phyloP scores from a whole-genome alignment of 345 rosid genomes.

The Linum tenue region DNA sequence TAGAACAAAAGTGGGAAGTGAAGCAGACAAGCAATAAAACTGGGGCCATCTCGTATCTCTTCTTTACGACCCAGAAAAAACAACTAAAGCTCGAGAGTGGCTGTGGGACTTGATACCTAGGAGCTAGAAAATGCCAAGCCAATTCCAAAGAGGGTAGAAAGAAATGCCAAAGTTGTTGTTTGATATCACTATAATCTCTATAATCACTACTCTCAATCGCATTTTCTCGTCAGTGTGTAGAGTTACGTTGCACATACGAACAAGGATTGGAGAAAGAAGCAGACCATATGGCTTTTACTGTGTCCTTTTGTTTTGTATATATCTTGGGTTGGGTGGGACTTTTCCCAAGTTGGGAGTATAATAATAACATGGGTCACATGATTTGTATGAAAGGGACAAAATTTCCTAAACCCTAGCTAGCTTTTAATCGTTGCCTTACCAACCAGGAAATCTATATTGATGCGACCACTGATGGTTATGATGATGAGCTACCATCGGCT shows the following conservation, averaged over 20 bases:
- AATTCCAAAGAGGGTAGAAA: too few relatives aligned
- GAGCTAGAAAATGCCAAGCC: background rate
- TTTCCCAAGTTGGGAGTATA: too few relatives aligned
- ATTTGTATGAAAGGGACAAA: background rate
- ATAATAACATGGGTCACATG: background rate
- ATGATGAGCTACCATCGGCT: too few relatives aligned
- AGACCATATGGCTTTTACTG: background rate
- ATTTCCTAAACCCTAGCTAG: background rate
- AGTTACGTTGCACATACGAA: background rate
- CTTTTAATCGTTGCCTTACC: background rate
- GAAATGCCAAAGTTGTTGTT: background rate
- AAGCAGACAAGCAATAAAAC: too few relatives aligned
- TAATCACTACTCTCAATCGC: background rate
- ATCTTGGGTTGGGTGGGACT: background rate
- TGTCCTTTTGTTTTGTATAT: background rate
- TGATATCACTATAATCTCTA: background rate
- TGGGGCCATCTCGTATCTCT: too few relatives aligned
- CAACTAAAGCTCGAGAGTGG: background rate
- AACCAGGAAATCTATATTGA: background rate
- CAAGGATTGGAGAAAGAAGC: background rate
- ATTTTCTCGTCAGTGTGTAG: background rate
- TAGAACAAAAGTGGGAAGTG: too few relatives aligned
- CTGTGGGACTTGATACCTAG: background rate
- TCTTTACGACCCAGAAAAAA: too few relatives aligned
- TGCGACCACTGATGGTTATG: too few relatives aligned